Base-by-base conservation (phyloP, 140 eudicot genomes). In the Bidens hawaiensis region DNA sequence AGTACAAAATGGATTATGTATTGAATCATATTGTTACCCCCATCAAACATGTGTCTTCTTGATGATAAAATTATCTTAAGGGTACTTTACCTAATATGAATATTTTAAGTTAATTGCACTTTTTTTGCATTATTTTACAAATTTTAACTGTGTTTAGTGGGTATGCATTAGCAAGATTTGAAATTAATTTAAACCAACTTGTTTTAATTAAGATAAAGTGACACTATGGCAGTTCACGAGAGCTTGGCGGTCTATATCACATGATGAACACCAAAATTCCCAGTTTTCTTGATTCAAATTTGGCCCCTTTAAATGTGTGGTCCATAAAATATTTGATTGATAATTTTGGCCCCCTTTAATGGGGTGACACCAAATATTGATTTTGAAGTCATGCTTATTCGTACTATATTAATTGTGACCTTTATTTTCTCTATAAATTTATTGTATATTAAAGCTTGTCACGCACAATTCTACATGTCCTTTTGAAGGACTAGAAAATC, bases 191-290 rank as follows among this genome's bases (percentile, higher is more conserved):
- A 58, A 49, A 59, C 41, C 79, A 66, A 74, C 30, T 59, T 74
- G 79, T 48, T 48, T 2, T 28, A 48, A 58, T 10, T 34, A 12
- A 19, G 48, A 74, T n/a, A 60, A n/a, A 30, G 63, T 67, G 51
- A 27, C 43, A 66, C 69, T 62, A 74, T 59, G 74, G 67, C 67
- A 67, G 69, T 58, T 74, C 74, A 74, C 69, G 69, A 67, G 79
- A 66, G 69, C 52, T 73, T 67, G 79, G 78, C 65, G 73, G 74
- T 74, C 63, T 50, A 48, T 34, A 67, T 58, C 69, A 67, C 68
- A 66, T 74, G 79, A 40, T 62, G 77, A 46, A 59, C 16, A 21
- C 50, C 46, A 27, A 64, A 74, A 36, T 66, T 73, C 62, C 45
- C 56, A 14, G 4, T 12, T 12, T 73, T 46, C 3, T 31, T 10